Base-by-base conservation (phyloP, 306 rosid genomes). In the Lathyrus tuberosus region DNA sequence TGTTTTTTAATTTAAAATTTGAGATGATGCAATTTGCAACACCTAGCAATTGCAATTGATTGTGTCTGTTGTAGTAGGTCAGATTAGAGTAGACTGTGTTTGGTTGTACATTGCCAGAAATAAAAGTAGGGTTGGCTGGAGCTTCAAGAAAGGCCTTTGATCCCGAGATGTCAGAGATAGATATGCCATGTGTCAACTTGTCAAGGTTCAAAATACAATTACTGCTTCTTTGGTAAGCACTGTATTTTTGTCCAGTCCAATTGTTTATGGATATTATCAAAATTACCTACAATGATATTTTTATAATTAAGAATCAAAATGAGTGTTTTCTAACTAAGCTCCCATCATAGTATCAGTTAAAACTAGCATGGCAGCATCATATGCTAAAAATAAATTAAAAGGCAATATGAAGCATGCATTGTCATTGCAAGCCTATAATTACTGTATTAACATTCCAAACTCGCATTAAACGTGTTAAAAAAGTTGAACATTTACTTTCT, bases 101-200 rank as follows among this genome's bases (percentile, higher is more conserved):
- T 47, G 16, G 8, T 35, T 43, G 78, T 67, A 76, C 62, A 53
- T 47, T 70, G 46, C 17, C 10, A 41, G 18, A 78, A 76, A 67
- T 58, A 56, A 44, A 75, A 52, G 65, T 64, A 73, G 71, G 26
- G 62, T 24, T 41, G 37, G 65, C 22, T 65, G 70, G 66, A 78
- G 63, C 68, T 68, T 72, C 67, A 71, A 63, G 70, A 14, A 38
- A 57, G 60, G 15, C 64, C 48, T 51, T 67, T 62, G 78, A 64
- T 71, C 26, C 82, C 67, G 68, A 78, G 61, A 72, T 18, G 46
- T 83, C 87, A 89, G 72, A 89, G 69, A 62, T 72, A 80, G 77
- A 48, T 43, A 33, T 33, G 9, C 6, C 38, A 33, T 33, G 5
- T 33, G 38, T 33, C 37, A 31, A 31, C 37, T 31, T 31, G 37